Percentiles rank a stretch among this genome's conserved stretches.
phyloP scores from a whole-genome alignment of 495 filamentous ascomycete genomes.

The Amorphotheca resinae region DNA sequence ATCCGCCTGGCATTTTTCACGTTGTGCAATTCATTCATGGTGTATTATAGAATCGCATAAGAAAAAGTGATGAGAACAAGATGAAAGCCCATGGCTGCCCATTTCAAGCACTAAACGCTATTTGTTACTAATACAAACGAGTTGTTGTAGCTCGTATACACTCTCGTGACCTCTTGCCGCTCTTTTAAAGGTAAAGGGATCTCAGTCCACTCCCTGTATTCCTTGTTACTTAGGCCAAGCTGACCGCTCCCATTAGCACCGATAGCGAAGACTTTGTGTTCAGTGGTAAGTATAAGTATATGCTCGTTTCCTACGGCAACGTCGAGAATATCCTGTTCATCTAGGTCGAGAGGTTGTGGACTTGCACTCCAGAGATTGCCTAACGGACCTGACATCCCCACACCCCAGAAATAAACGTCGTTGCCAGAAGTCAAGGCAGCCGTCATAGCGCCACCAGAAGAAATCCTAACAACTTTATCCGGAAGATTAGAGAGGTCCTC shows the following conservation, averaged over 20 bases:
- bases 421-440: conserved; percentile 43
- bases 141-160: conserved; percentile 34
- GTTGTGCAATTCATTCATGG: conserved; percentile 11
- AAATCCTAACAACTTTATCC: conserved; percentile 39
- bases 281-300: conserved; percentile 39
- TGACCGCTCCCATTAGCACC: conserved; percentile 48
- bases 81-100: neutral
- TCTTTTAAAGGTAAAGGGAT: conserved; percentile 21
- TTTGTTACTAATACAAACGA: conserved; percentile 31
- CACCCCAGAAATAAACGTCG: conserved; percentile 53
- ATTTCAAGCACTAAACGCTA: neutral
- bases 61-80: neutral
- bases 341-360: conserved; percentile 28
- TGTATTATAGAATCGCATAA: conserved; percentile 22
- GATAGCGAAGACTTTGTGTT: conserved; percentile 37
- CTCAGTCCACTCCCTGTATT: conserved; percentile 18
- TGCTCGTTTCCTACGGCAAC: conserved; percentile 46
- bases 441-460: conserved; percentile 39
- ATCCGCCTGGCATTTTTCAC: conserved; percentile 4
- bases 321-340: conserved; percentile 37
- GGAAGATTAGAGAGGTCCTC: conserved; percentile 37
- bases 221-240: conserved; percentile 31
- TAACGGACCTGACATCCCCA: conserved; percentile 25
- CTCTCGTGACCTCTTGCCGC: conserved; percentile 22
- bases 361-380: conserved; percentile 17